Conservation (phyloP, 2,329 filamentous ascomycete genomes). For the Hyphodiscus sp. region DNA sequence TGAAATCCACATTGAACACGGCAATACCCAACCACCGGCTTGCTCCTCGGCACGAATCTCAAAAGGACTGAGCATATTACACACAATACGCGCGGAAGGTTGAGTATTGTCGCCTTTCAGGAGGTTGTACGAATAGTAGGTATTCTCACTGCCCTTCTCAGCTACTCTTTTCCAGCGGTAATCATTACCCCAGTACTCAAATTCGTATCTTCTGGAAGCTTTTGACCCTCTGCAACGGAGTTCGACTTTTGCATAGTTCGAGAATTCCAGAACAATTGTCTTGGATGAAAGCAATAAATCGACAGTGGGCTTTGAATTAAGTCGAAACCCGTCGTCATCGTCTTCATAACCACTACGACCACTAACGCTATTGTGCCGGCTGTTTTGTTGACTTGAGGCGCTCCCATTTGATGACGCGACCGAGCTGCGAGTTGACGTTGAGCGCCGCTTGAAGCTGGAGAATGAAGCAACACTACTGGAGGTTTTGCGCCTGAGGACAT, state of each 20-base stretch:
- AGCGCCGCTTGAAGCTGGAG: neutral
- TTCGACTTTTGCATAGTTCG: neutral
- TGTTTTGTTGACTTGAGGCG: neutral
- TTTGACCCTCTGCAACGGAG: neutral
- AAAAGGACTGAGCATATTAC: neutral
- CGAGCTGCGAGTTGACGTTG: neutral
- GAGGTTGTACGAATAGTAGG: neutral
- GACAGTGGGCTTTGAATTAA: neutral
- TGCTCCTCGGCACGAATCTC: neutral
- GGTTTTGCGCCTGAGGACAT: neutral
- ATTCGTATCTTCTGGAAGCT: neutral
- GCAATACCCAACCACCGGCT: neutral
- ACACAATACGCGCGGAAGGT: neutral
- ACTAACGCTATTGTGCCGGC: neutral
- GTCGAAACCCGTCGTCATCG: neutral
- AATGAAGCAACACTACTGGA: neutral
- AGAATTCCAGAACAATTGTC: neutral
- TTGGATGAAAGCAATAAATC: neutral
- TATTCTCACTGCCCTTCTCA: neutral
- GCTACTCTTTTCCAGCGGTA: neutral
- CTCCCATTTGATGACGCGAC: neutral
- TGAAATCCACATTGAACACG: neutral
- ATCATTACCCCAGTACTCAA: neutral
- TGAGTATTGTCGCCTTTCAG: neutral
- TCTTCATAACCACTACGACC: neutral